Evolutionary conservation across 257 asterid genomes (phyloP), one percentile per base, ranked within the genome.

Genomic region (Solanum boliviense): DNA sequence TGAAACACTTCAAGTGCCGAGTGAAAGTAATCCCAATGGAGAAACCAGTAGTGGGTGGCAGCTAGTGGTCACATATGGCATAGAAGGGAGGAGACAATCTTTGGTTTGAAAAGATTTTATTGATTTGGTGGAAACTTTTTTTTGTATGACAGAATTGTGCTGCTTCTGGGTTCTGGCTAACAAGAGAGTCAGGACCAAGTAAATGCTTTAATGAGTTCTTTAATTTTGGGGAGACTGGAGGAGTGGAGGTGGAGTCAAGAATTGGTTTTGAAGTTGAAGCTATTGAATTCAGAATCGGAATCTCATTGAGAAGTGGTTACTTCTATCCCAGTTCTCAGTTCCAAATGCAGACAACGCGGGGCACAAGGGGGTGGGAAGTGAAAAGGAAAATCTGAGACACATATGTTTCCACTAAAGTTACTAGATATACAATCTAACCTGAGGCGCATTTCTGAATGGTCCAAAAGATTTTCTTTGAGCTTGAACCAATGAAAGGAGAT

Each of bases 401-500:
- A 46, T 8, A 46, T 5, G 41, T 46, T 81, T 31, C 38, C 6
- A 18, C 25, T 27, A 27, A 10, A 81, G 70, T 81, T 48, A 81
- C 85, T 44, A 81, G 67, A 44, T 41, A 81, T 25, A 46, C n/a
- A 81, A 82, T 74, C 88, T 89, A 90, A 96, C 99, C 98, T 95
- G 95, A 88, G 93, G 90, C 78, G 88, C 88, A 88, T 85, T 91
- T 86, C 91, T 92, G 41, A 88, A 93, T 84, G 97, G 94, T 72
- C 97, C 98, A 91, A 87, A 89, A 86, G 95, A 89, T 90, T 97
- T 95, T 88, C 93, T 93, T 92, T 97, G 99, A 84, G 99, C 97
- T 89, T 96, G 99, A 87, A 97, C 99, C 88, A 97, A 89, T 68
- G 98, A 98, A 89, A 97, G 99, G 90, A 97, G 98, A 90, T 91